A percentile compares a stretch with the other conserved stretches of the same genome.
Evolutionary conservation across 2,329 filamentous ascomycete species (phyloP).

Genomic region (Dendryphion nanum): DNA sequence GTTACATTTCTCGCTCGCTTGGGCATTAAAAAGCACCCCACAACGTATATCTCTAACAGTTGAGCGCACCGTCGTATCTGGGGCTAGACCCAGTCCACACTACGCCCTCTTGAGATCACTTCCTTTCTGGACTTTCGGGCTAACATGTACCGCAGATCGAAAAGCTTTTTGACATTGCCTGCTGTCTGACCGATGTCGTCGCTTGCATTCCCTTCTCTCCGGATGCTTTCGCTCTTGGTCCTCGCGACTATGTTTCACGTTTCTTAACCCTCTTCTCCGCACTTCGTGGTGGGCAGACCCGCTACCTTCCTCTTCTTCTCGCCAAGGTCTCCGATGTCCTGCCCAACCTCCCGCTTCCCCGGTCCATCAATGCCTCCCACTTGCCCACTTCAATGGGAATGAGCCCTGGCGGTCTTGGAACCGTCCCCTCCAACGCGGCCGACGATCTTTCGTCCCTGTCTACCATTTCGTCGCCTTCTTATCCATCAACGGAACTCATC

Average conservation of each 20-base stretch:
- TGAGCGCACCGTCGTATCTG: slow-evolving; percentile 4
- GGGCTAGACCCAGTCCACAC: slow-evolving; percentile 5
- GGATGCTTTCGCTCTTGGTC: slow-evolving; percentile 54
- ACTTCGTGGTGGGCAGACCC: slow-evolving; percentile 72
- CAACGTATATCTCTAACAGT: slow-evolving; percentile 30
- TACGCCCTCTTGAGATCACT: slow-evolving; percentile 2
- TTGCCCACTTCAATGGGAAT: slow-evolving; percentile 27
- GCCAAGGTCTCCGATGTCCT: slow-evolving; percentile 73
- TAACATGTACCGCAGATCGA: slow-evolving; percentile 60
- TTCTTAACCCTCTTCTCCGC: slow-evolving; percentile 66
- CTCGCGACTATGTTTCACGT: slow-evolving; percentile 69
- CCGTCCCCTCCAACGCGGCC: slow-evolving; percentile 28
- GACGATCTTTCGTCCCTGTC: slow-evolving; percentile 28
- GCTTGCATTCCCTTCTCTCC: slow-evolving; percentile 58
- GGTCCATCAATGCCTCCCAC: slow-evolving; percentile 31
- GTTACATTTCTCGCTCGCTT: slow-evolving; percentile 17
- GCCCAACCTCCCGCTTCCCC: slow-evolving; percentile 47
- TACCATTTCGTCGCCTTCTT: slow-evolving; percentile 25
- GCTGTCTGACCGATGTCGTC: slow-evolving; percentile 71
- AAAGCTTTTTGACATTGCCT: slow-evolving; percentile 76
- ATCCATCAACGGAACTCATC: slow-evolving; percentile 33
- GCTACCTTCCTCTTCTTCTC: slow-evolving; percentile 74
- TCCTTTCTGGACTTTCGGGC: slow-evolving; percentile 14
- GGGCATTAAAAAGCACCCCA: slow-evolving; percentile 15
- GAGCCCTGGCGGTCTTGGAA: slow-evolving; percentile 19